Base-by-base conservation (phyloP, 257 asterid species). In the Solanum gracilifrons region DNA sequence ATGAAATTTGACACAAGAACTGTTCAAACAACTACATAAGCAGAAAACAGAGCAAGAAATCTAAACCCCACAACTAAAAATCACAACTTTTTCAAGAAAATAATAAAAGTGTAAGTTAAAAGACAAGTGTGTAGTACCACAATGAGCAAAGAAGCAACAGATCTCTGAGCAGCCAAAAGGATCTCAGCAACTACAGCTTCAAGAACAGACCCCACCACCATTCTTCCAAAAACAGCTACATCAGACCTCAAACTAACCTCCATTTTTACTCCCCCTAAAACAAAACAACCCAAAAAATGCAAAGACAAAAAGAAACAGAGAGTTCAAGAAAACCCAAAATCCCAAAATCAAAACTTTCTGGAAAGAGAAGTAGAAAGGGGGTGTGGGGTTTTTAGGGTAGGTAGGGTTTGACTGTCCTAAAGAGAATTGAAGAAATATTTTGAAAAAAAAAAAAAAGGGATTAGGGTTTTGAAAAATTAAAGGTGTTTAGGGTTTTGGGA, bases 241-340 rank as follows among this genome's bases (percentile, higher is more conserved):
- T 91, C 95, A 83, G 88, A 93, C 89, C 94, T 92, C 90, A 88
- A 89, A 86, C 84, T 91, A 64, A 90, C 93, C 94, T 93, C 98
- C 98, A 96, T 95, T 92, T 87, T 79, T 55, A 85, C 29, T 93
- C 93, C 98, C 98, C 25, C 41, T 8, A 72, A 33, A 72, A 18
- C 71, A 75, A 69, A 55, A 16, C 55, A 74, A 37, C 80, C 82
- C 55, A 51, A 11, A 37, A 13, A 43, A 25, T 43, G 37, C 29
- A 75, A 37, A 25, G 27, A 18, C 10, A 46, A 16, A 75, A 37
- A 25, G 18, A 29, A 16, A 46, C 23, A 80, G 27, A 18, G 41
- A 80, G 66, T 80, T 25, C 35, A 27, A 77, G 31, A 25, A 79
- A 27, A 8, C 23, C 39, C 66, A 9, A 46, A 62, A 23, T 9